Conservation (phyloP, 1,284 basidiomycete genomes). For the Ganoderma resinaceum region DNA sequence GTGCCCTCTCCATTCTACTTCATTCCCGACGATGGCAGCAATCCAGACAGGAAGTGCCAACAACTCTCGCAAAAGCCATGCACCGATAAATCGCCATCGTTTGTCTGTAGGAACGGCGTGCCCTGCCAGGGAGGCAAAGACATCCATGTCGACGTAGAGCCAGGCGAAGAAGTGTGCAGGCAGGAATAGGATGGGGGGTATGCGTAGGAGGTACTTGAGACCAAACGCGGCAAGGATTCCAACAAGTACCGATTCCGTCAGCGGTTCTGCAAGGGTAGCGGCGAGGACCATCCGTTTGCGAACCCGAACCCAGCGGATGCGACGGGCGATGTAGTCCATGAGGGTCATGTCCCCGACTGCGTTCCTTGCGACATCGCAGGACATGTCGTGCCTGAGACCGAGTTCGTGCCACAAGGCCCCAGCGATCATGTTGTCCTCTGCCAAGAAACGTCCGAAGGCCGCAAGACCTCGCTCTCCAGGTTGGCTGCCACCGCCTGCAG, state of each 20-base stretch:
- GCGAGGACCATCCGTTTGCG: constrained; percentile 89
- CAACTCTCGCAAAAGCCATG: constrained; percentile 82
- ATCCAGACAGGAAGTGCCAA: constrained; percentile 88
- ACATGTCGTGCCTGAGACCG: constrained; percentile 84
- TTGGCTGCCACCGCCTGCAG: constrained; percentile 38
- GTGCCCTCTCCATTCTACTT: constrained; percentile 85
- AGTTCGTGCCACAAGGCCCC: constrained; percentile 91
- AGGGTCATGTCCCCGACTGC: constrained; percentile 88
- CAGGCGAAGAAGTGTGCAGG: constrained; percentile 63
- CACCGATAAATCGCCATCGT: constrained; percentile 69
- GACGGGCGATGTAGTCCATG: constrained; percentile 81
- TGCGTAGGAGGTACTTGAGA: constrained; percentile 57
- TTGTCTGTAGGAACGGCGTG: constrained; percentile 59
- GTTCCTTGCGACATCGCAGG: constrained; percentile 88
- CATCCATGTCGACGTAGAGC: constrained; percentile 75
- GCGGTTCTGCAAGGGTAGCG: constrained; percentile 87
- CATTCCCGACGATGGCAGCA: constrained; percentile 79
- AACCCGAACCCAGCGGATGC: constrained; percentile 94
- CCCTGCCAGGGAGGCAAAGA: constrained; percentile 76
- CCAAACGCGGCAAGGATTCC: constrained; percentile 70
- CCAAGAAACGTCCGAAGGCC: constrained; percentile 86
- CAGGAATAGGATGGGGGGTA: constrained; percentile 62
- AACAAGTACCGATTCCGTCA: constrained; percentile 85
- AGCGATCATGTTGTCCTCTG: constrained; percentile 97
- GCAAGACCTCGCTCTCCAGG: constrained; percentile 63